Evolutionary conservation across 2,329 filamentous ascomycete species (phyloP), one percentile per base, ranked within the genome.

Genomic region (Colletotrichum sp.): DNA sequence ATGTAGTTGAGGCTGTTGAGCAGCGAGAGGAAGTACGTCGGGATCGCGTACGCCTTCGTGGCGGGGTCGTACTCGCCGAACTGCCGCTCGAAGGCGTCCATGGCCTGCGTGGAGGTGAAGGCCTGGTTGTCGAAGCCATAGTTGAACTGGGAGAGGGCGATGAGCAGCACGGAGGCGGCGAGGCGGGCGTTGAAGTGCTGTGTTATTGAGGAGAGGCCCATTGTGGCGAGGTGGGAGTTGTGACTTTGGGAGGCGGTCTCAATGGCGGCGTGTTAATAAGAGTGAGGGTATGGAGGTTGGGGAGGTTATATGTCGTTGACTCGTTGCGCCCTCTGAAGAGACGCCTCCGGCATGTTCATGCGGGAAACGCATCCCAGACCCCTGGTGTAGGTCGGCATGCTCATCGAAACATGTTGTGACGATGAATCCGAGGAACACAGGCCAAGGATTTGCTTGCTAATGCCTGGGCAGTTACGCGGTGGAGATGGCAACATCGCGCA

Each of bases 51-150:
- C 75, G 63, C 80, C 84, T 8, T 71, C 77, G 6, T 79, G n/a
- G 57, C 64, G 11, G 25, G 36, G 57, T 76, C 19, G 76, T 81
- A 82, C 15, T 77, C 77, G 22, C 84, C 85, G 71, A 86, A 86
- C 49, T 83, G 79, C 55, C 72, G 77, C 8, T 79, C 79, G 72
- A 86, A 87, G 25, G 83, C 77, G 22, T 80, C 79, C 85, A 86
- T 86, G 25, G 85, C 81, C 76, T 87, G 84, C 0, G 82, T 84
- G 3, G 82, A 84, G 11, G 81, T 79, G 78, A 85, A 85, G n/a
- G 69, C 65, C 25, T 72, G 72, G 59, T 84, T 83, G 75, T 86
- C 85, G 59, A 86, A 85, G 69, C 84, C 84, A 81, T 85, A 87
- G 78, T 86, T 86, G 77, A 86, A 81, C 22, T 81, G 80, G 2